phyloP scores from a whole-genome alignment of 2,329 filamentous ascomycete genomes.

The Rosellinia necatrix region DNA sequence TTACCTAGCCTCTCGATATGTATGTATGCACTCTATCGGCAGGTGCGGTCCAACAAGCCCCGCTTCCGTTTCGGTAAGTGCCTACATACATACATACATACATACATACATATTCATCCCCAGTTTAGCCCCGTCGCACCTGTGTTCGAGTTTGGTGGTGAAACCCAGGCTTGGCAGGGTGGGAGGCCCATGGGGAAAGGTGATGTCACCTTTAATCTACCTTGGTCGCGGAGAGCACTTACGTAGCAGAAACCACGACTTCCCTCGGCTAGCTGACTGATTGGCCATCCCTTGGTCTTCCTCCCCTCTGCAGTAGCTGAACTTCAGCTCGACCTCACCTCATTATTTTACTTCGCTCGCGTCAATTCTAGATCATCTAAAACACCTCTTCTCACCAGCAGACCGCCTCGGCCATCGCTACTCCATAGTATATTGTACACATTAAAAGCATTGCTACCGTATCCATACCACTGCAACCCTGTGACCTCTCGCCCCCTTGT shows the following conservation, averaged over 20 bases:
- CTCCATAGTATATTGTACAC: conserved; percentile 6
- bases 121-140: no score
- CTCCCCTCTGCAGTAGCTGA: conserved; percentile 5
- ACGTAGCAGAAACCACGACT: conserved; percentile 1
- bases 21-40: no score
- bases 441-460: neutral
- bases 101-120: no score
- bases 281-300: conserved; percentile 5
- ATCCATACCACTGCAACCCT: neutral
- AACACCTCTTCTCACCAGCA: neutral
- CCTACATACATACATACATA: neutral
- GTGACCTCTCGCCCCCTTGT: neutral
- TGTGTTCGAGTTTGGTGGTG: neutral
- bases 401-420: neutral
- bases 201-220: conserved; percentile 14
- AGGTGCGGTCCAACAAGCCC: neutral
- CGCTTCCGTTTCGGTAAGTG: conserved; percentile 1
- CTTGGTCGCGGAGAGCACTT: no score
- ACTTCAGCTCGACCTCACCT: conserved; percentile 19
- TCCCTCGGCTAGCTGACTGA: conserved; percentile 1
- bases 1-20: no score
- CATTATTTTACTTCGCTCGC: neutral
- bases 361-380: neutral
- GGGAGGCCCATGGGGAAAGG: conserved; percentile 7
- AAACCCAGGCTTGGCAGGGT: neutral